These are phyloP conservation scores for Prinsepia uniflora DNA, from an alignment of 306 rosid genomes.

Conservation along the genomic window DNA sequence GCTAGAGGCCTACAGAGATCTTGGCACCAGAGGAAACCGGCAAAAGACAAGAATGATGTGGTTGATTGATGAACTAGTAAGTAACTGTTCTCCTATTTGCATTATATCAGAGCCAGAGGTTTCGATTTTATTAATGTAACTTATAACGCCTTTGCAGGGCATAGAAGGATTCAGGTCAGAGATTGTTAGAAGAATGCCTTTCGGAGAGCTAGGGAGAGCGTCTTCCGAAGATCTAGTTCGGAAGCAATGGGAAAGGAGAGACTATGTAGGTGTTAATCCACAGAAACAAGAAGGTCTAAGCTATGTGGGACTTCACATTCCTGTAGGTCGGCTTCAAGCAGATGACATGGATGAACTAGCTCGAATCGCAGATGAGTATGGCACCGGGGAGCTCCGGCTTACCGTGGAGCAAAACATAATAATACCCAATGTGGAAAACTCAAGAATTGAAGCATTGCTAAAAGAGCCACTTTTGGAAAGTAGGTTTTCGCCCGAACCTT, in stretches of 20 bases:
- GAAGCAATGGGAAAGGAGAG: constrained; percentile 86
- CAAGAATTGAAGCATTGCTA: constrained; percentile 55
- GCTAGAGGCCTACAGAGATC: constrained; percentile 85
- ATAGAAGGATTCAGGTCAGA: constrained; percentile 87
- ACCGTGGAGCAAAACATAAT: constrained; percentile 93
- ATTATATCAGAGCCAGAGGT: too few relatives aligned
- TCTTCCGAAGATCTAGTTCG: constrained; percentile 59
- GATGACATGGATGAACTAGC: constrained; percentile 90
- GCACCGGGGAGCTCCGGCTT: constrained; percentile 74
- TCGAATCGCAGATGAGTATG: constrained; percentile 62
- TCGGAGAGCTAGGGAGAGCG: constrained; percentile 57
- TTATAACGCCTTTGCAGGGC: constrained; percentile 45
- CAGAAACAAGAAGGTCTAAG: constrained; percentile 80
- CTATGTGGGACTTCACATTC: constrained; percentile 79
- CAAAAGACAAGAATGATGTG: constrained; percentile 97
- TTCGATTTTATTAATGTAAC: too few relatives aligned
- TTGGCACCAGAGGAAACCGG: constrained; percentile 82
- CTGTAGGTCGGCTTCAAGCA: constrained; percentile 89
- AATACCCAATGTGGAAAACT: constrained; percentile 65
- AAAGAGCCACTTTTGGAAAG: constrained; percentile 56
- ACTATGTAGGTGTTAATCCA: constrained; percentile 72
- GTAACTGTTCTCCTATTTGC: neutral
- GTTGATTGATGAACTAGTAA: constrained; percentile 90
- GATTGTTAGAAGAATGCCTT: constrained; percentile 82
- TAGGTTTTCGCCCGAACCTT: constrained; percentile 62